These are phyloP conservation scores for Fusarium pseudograminearum DNA, from an alignment of 2,329 filamentous ascomycete genomes.

Conservation along the genomic window DNA sequence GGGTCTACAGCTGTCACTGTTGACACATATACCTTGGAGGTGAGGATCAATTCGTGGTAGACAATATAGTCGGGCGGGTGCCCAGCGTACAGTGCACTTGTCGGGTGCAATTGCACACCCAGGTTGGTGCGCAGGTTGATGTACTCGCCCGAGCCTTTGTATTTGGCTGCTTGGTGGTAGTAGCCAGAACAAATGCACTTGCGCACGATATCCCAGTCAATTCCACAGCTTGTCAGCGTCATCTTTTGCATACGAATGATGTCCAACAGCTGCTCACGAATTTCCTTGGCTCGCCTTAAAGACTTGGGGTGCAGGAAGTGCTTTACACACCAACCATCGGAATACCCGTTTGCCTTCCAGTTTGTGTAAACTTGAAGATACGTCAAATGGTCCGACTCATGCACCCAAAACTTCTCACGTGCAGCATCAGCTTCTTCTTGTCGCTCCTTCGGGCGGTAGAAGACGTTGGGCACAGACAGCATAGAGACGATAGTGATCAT, in stretches of 20 bases:
- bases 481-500: constrained; percentile 99
- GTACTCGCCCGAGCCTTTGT: constrained; percentile 97
- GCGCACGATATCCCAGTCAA: constrained; percentile 95
- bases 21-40: constrained; percentile 97
- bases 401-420: constrained; percentile 97
- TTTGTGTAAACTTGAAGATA: constrained; percentile 95
- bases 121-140: constrained; percentile 96
- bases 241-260: constrained; percentile 97
- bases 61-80: constrained; percentile 97
- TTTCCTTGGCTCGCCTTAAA: constrained; percentile 89
- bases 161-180: constrained; percentile 96
- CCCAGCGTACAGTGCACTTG: constrained; percentile 91
- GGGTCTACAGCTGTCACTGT: constrained; percentile 96
- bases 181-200: constrained; percentile 98
- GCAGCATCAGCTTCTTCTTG: constrained; percentile 96
- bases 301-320: constrained; percentile 98
- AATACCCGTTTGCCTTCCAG: constrained; percentile 91
- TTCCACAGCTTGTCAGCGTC: constrained; percentile 87
- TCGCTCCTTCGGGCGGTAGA: constrained; percentile 95
- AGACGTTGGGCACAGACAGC: constrained; percentile 95
- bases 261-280: constrained; percentile 90
- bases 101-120: constrained; percentile 93
- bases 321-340: constrained; percentile 90
- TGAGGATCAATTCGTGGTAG: constrained; percentile 97
- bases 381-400: constrained; percentile 96